Evolutionary conservation across 352 stramenopile genomes (phyloP), one percentile per base, ranked within the genome.

Genomic region (Phytophthora parvispora): DNA sequence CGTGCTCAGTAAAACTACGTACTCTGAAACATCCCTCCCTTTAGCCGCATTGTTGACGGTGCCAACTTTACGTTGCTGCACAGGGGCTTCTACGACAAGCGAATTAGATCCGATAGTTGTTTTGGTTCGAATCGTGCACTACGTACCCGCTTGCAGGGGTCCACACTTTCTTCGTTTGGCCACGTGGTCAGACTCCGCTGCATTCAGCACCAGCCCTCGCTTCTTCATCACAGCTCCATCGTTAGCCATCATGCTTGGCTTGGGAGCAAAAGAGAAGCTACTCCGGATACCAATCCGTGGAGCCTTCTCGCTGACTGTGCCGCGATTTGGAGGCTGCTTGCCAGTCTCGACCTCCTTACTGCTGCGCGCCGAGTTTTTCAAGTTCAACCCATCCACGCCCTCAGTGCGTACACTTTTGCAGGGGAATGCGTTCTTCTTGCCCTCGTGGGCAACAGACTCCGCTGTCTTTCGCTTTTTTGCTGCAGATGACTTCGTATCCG

Each of bases 391-490:
- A 6, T 18, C 20, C 32, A 43, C 60, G 25, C 31, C 48, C 50
- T 45, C n/a, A 0, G 10, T 24, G 27, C 61, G 51, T 49, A 27
- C 27, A 40, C 16, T 70, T 50, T 67, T 81, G 48, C 27, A 74
- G 13, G 62, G 45, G 18, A 72, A 60, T 3, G 7, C n/a, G 15
- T 42, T 36, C 3, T 52, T 66, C 24, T n/a, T 57, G 22, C 54
- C 36, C 20, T 68, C 25, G 8, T 48, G 54, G 16, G 40, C 25
- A n/a, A 45, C 16, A 6, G 31, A 28, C 48, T 68, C 63, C 1
- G 31, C 16, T 29, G 58, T 34, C 34, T 76, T 81, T 6, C 69
- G 54, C 49, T 81, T 81, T 51, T 76, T 78, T 7, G 69, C 38
- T 15, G 32, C 16, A 7, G 58, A 75, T 18, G 57, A 69, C 8